These are phyloP conservation scores for Xylaria sp. DNA, from an alignment of 2,329 filamentous ascomycete genomes.

Conservation along the genomic window DNA sequence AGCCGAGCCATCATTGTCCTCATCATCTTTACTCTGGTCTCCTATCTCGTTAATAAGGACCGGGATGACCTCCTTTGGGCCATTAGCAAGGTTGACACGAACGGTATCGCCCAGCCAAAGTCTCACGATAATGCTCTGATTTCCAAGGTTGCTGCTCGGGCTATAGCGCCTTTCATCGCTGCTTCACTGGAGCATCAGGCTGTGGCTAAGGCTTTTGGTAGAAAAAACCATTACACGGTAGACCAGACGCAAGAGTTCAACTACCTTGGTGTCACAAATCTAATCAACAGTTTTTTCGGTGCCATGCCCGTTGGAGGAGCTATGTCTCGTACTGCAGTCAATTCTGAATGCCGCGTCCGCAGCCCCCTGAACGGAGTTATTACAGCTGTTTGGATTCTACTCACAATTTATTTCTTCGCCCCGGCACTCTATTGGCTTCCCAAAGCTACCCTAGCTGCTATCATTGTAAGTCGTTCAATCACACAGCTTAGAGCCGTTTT, in stretches of 20 bases:
- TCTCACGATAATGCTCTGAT: constrained; percentile 62
- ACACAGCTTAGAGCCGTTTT: constrained; percentile 19
- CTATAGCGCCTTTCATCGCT: constrained; percentile 71
- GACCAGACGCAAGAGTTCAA: constrained; percentile 74
- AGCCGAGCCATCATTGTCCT: constrained; percentile 70
- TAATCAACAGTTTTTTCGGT: constrained; percentile 73
- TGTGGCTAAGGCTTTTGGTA: constrained; percentile 71
- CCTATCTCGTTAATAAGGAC: constrained; percentile 69
- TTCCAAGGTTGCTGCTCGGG: constrained; percentile 62
- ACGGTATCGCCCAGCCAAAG: constrained; percentile 63
- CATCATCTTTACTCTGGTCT: constrained; percentile 71
- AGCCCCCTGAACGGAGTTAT: constrained; percentile 70
- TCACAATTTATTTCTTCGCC: constrained; percentile 71
- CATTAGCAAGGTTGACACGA: constrained; percentile 66
- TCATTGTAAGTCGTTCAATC: constrained; percentile 60
- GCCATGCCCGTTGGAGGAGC: constrained; percentile 72
- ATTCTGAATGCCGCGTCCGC: constrained; percentile 71
- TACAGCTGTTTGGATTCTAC: constrained; percentile 69
- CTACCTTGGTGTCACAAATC: constrained; percentile 71
- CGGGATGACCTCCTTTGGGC: constrained; percentile 64
- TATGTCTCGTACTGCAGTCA: constrained; percentile 75
- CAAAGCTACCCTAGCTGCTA: constrained; percentile 71
- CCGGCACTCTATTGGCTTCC: constrained; percentile 75
- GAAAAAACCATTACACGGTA: constrained; percentile 70
- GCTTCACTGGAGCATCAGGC: constrained; percentile 72